A percentile compares a stretch with the other conserved stretches of the same genome.
Evolutionary conservation across 352 stramenopile species (phyloP).

Genomic region (Phytophthora podocarpi): DNA sequence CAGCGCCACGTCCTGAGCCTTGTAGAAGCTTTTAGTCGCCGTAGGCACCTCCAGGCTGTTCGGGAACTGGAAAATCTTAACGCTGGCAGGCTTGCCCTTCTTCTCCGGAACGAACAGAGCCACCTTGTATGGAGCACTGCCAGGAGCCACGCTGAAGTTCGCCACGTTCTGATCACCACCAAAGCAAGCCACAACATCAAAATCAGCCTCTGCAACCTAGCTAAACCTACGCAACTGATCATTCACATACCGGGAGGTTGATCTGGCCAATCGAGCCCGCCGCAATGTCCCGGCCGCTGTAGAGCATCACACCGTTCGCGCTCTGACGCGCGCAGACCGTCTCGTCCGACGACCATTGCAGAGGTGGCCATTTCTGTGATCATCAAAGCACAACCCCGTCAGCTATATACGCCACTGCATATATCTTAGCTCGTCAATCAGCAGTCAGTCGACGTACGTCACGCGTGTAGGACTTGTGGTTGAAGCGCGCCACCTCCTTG

Average conservation of each 20-base stretch:
- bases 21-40: constrained; percentile 91
- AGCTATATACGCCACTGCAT: background rate
- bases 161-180: constrained; percentile 57
- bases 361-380: constrained; percentile 83
- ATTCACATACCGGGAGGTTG: constrained; percentile 56
- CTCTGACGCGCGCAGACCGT: constrained; percentile 82
- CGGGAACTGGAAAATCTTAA: constrained; percentile 87
- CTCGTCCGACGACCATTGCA: constrained; percentile 92
- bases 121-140: constrained; percentile 81
- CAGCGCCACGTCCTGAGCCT: constrained; percentile 88
- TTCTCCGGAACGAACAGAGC: constrained; percentile 90
- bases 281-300: constrained; percentile 70
- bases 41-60: constrained; percentile 59
- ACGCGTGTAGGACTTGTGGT: constrained; percentile 86
- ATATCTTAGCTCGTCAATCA: background rate
- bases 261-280: constrained; percentile 73
- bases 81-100: constrained; percentile 88
- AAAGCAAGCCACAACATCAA: constrained; percentile 8
- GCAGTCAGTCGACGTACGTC: constrained; percentile 52
- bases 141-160: constrained; percentile 87
- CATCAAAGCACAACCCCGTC: constrained; percentile 1
- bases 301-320: constrained; percentile 77
- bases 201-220: background rate
- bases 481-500: constrained; percentile 70
- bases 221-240: background rate